Evolutionary conservation across 805 yeast species (phyloP).

Genomic region (Yueomyces sinensis): DNA sequence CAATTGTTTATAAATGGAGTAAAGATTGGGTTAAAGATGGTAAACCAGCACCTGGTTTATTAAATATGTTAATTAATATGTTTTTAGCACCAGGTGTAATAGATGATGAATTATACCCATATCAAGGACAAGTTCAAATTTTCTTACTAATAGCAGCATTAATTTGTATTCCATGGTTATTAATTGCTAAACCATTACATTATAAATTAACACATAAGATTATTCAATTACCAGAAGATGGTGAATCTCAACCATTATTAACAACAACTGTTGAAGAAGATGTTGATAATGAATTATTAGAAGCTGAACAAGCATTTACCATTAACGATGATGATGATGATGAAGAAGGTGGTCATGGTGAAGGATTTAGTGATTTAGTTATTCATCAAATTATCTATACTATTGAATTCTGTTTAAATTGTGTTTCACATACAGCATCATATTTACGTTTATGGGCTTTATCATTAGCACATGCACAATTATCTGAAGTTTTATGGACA

Average conservation of each 20-base stretch:
- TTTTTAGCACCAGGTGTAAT: conserved; percentile 59
- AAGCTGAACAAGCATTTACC: conserved; percentile 14
- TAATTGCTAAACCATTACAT: conserved; percentile 50
- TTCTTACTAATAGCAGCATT: conserved; percentile 44
- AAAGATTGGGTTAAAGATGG: conserved; percentile 54
- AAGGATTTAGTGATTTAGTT: conserved; percentile 52
- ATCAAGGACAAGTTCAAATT: conserved; percentile 51
- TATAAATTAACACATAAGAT: conserved; percentile 26
- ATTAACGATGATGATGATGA: conserved; percentile 19
- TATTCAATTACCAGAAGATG: conserved; percentile 13
- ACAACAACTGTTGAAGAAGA: conserved; percentile 1
- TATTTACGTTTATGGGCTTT: conserved; percentile 69
- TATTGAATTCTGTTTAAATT: conserved; percentile 65
- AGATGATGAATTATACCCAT: conserved; percentile 51
- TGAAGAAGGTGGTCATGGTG: conserved; percentile 32
- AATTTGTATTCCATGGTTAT: conserved; percentile 63
- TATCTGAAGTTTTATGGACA: conserved; percentile 60
- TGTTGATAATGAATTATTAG: conserved; percentile 28
- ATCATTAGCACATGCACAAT: conserved; percentile 69
- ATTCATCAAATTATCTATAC: conserved; percentile 74
- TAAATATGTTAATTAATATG: conserved; percentile 67
- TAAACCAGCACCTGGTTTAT: conserved; percentile 56
- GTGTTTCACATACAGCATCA: conserved; percentile 72
- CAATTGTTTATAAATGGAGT: conserved; percentile 63
- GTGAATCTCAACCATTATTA: conserved; percentile 3